phyloP scores from a whole-genome alignment of 495 filamentous ascomycete genomes.

The Aspergillus conjunctus region DNA sequence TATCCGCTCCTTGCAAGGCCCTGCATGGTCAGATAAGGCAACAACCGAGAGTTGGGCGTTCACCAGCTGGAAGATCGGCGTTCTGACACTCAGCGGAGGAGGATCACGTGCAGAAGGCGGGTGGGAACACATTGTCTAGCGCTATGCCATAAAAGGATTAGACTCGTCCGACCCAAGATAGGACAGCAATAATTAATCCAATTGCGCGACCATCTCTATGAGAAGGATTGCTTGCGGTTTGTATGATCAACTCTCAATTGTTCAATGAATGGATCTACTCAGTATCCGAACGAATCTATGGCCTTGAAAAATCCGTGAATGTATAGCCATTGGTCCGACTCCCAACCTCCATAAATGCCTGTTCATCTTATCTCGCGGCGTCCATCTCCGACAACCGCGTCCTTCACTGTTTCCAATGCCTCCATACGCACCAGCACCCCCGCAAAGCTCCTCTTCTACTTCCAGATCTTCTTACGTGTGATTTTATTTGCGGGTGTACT shows the following conservation, averaged over 20 bases:
- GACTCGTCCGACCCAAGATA: background rate
- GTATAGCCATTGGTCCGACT: constrained; percentile 3
- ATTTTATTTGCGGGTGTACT: constrained; percentile 45
- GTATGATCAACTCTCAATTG: too few relatives aligned
- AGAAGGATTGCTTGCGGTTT: too few relatives aligned
- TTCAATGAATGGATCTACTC: too few relatives aligned
- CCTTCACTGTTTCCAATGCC: constrained; percentile 81
- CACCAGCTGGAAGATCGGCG: constrained; percentile 11
- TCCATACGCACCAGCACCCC: constrained; percentile 57
- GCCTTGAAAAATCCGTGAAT: constrained; percentile 4
- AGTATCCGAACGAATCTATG: background rate
- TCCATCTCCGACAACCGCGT: constrained; percentile 82
- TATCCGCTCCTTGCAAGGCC: constrained; percentile 45
- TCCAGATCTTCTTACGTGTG: constrained; percentile 53
- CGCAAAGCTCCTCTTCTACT: constrained; percentile 54
- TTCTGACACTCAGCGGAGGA: constrained; percentile 8
- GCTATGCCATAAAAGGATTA: constrained; percentile 28
- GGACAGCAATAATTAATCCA: background rate
- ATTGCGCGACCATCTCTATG: constrained; percentile 9
- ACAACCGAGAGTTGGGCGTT: constrained; percentile 24
- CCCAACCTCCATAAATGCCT: constrained; percentile 32
- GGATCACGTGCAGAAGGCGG: constrained; percentile 9
- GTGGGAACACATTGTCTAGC: constrained; percentile 3
- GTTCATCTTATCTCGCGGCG: constrained; percentile 64
- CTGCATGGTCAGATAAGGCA: constrained; percentile 32